Percentiles rank a stretch among this genome's conserved stretches.
These are phyloP conservation scores for Gossypium laxum DNA, from an alignment of 441 rosid genomes.

Conservation along the genomic window DNA sequence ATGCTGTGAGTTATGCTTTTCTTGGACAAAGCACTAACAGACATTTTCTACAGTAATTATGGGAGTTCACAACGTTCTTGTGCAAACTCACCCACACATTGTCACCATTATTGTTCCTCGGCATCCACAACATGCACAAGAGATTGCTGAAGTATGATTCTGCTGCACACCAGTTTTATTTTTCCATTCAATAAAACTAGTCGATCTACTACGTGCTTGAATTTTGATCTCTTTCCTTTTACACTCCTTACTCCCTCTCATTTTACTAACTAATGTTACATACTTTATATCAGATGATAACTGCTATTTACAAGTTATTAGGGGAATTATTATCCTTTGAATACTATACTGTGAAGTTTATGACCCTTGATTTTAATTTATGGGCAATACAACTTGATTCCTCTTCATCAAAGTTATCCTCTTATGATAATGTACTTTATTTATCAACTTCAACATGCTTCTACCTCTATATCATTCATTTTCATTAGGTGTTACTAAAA, in stretches of 20 bases:
- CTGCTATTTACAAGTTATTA: not conserved
- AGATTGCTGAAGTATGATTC: slow-evolving; percentile 56
- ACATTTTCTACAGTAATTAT: slow-evolving; percentile 47
- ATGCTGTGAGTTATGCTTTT: slow-evolving; percentile 12
- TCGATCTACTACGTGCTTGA: not conserved
- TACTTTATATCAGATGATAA: not conserved
- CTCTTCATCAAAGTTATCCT: not conserved
- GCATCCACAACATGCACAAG: slow-evolving; percentile 62
- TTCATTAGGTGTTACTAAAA: not conserved
- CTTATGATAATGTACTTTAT: not conserved
- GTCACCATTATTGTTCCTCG: slow-evolving; percentile 73
- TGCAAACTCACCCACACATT: slow-evolving; percentile 41
- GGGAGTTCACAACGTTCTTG: slow-evolving; percentile 52
- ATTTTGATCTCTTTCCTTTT: not conserved
- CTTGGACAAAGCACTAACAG: not conserved
- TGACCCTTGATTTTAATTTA: slow-evolving; percentile 1
- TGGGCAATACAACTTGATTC: not conserved
- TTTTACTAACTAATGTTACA: not conserved
- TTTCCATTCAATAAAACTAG: not conserved
- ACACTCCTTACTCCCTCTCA: not conserved
- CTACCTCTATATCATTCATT: not conserved
- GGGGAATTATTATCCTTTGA: not conserved
- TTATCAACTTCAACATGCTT: not conserved
- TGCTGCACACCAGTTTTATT: slow-evolving; percentile 6
- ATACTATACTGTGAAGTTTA: not conserved